phyloP scores from a whole-genome alignment of 306 rosid species.

The Dalbergia oliveri region DNA sequence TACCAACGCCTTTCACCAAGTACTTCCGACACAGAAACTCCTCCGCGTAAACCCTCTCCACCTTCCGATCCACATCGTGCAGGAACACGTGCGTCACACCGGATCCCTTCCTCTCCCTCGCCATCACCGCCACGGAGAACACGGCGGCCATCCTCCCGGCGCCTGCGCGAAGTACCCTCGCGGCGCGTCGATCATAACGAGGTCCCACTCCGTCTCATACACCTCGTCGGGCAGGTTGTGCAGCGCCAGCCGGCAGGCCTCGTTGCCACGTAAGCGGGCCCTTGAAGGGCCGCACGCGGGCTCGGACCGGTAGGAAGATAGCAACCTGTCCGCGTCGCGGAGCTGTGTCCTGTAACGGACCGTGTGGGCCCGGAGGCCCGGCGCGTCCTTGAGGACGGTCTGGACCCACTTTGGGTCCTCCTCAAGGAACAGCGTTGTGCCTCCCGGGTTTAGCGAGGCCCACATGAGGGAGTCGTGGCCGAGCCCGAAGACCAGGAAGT shows the following conservation, averaged over 20 bases:
- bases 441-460: constrained; percentile 84
- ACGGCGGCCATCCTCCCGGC: constrained; percentile 92
- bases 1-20: constrained; percentile 64
- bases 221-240: constrained; percentile 73
- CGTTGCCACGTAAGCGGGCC: constrained; percentile 66
- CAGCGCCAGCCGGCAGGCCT: constrained; percentile 70
- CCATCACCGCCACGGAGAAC: constrained; percentile 92
- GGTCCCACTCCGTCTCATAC: constrained; percentile 87
- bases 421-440: constrained; percentile 83
- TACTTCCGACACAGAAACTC: constrained; percentile 82
- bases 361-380: constrained; percentile 67
- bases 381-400: constrained; percentile 68
- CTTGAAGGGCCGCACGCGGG: constrained; percentile 56
- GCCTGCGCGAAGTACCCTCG: constrained; percentile 82
- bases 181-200: constrained; percentile 94
- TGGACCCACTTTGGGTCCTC: constrained; percentile 95
- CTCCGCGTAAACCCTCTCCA: constrained; percentile 78
- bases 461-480: constrained; percentile 98
- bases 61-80: constrained; percentile 89
- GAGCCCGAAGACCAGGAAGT: constrained; percentile 85
- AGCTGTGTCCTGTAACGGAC: constrained; percentile 79
- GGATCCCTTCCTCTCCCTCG: constrained; percentile 65
- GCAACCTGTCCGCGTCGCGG: constrained; percentile 60
- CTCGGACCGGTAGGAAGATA: constrained; percentile 54
- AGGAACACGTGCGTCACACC: constrained; percentile 89